Evolutionary conservation across 73 alveolate species (phyloP).

Genomic region (Symbiodinium natans): DNA sequence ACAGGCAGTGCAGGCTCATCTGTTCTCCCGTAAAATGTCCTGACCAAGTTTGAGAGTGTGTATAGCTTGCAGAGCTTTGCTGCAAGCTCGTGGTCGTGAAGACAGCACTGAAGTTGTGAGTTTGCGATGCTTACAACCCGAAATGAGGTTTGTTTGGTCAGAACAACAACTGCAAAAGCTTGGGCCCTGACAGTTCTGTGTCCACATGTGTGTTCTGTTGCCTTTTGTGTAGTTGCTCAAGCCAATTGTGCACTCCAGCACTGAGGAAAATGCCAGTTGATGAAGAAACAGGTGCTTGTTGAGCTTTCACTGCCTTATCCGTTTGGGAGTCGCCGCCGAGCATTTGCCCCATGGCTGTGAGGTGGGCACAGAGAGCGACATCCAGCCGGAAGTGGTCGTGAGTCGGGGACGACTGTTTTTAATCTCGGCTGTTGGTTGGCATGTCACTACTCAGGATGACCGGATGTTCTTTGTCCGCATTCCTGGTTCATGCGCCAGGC

Average conservation of each 20-base stretch:
- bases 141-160: conserved; percentile 78
- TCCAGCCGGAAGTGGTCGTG: neutral
- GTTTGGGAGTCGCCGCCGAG: too few species aligned
- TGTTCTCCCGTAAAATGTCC: neutral
- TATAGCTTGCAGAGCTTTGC: too few species aligned
- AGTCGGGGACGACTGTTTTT: too few species aligned
- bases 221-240: neutral
- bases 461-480: conserved; percentile 68
- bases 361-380: too few species aligned
- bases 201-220: neutral
- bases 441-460: conserved; percentile 30
- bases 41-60: too few species aligned
- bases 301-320: neutral
- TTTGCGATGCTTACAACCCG: too few species aligned
- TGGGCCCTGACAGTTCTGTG: neutral
- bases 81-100: too few species aligned
- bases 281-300: conserved; percentile 1
- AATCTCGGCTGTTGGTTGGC: too few species aligned
- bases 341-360: too few species aligned
- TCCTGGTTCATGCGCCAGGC: conserved; percentile 63
- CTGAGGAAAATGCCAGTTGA: conserved; percentile 55
- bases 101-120: too few species aligned
- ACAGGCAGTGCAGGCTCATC: neutral
- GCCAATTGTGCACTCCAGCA: neutral
- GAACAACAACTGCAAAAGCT: conserved; percentile 66